These are phyloP conservation scores for Penicillium sp. DNA, from an alignment of 2,329 filamentous ascomycete species.

Conservation along the genomic window DNA sequence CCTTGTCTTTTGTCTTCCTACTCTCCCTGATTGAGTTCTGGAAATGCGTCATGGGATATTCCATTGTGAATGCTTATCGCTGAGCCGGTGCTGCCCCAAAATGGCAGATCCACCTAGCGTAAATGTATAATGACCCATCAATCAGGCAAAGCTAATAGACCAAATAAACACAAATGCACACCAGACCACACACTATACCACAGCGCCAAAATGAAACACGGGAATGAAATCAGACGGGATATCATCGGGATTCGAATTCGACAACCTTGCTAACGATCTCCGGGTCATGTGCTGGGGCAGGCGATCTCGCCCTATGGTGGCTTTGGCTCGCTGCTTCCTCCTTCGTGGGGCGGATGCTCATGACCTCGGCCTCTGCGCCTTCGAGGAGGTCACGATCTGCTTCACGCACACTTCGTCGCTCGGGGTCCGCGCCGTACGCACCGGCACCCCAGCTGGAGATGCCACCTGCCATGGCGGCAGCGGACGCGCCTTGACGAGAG, in stretches of 20 bases:
- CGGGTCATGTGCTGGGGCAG: slow-evolving; percentile 23
- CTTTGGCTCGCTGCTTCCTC: slow-evolving; percentile 29
- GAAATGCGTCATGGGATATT: neutral
- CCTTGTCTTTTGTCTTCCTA: no score
- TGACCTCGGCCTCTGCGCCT: slow-evolving; percentile 75
- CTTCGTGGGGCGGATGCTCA: slow-evolving; percentile 44
- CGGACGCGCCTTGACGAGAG: slow-evolving; percentile 18
- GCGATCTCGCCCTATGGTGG: slow-evolving; percentile 4
- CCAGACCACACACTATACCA: neutral
- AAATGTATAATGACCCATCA: slow-evolving; percentile 11
- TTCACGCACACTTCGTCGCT: slow-evolving; percentile 65
- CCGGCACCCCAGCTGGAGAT: slow-evolving; percentile 43
- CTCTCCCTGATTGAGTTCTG: no score
- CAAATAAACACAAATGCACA: slow-evolving; percentile 1
- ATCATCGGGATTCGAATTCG: slow-evolving; percentile 39
- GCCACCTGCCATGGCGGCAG: slow-evolving; percentile 35
- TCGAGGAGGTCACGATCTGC: slow-evolving; percentile 71
- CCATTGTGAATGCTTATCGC: neutral
- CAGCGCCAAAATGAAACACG: neutral
- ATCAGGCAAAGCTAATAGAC: slow-evolving; percentile 3
- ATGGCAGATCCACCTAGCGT: neutral
- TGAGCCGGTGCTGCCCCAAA: neutral
- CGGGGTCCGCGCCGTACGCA: slow-evolving; percentile 57
- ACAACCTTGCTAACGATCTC: slow-evolving; percentile 40
- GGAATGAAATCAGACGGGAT: slow-evolving; percentile 1